Evolutionary conservation across 495 filamentous ascomycete genomes (phyloP), one percentile per base, ranked within the genome.

Genomic region (Tetracladium marchalianum): DNA sequence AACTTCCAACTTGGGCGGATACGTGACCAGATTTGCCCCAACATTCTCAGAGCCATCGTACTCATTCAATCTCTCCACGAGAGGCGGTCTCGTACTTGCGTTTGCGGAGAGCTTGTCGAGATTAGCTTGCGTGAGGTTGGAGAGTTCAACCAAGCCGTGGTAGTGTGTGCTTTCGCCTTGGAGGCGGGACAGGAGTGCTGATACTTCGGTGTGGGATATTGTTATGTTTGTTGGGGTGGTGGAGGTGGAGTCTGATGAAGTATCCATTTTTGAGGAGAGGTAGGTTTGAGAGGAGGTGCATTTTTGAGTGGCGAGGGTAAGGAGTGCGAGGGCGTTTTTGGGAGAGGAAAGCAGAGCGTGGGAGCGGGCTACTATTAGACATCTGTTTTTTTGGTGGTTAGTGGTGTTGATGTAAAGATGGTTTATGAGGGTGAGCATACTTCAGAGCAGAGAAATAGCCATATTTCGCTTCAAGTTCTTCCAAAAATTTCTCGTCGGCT

Each of bases 381-480:
- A 95, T 61, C 90, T 92, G 45, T 39, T 35, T 7, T 13, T 10
- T n/a, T n/a, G n/a, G 15, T 15, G 38, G 17, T 17, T 31, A 0
- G 16, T 22, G 35, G 7, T 18, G 48, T 24, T 15, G 1, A 32
- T 17, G 18, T 18, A 47, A 27, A n/a, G 11, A 41, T 39, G 11
- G 15, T 41, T 16, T 27, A 45, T 19, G 15, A 31, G 35, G 15
- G 13, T 18, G 11, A 34, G 58, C 75, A 43, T 71, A 90, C 84
- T 84, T 90, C 36, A 96, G 74, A 15, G 93, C 85, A 47, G 81
- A 76, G 69, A 97, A 99, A 64, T 95, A 96, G 36, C 73, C 66
- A 33, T 76, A 72, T 54, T 90, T 90, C 2, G 79, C 77, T 40
- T 86, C 77, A 1, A 99, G 67, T 55, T 92, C 86, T 11, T 71